Conservation (phyloP, 2,329 filamentous ascomycete species). For the Tolypocladium sp. region DNA sequence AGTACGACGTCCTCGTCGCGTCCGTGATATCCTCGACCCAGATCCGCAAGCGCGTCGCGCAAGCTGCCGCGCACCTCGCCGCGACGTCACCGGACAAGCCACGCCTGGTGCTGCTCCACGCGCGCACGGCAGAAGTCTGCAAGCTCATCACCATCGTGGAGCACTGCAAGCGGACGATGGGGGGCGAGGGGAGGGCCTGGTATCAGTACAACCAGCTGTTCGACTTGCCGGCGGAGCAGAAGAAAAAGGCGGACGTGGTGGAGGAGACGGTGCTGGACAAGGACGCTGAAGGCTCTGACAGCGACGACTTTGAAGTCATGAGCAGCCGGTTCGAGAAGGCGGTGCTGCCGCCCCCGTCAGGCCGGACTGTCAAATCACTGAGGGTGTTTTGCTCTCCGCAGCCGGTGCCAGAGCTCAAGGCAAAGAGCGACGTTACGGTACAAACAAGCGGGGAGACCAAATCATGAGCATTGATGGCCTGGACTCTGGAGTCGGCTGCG, state of each 20-base stretch:
- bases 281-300: slow-evolving; percentile 17
- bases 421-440: slow-evolving; percentile 33
- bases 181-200: slow-evolving; percentile 35
- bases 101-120: slow-evolving; percentile 38
- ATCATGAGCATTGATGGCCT: slow-evolving; percentile 1
- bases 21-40: slow-evolving; percentile 51
- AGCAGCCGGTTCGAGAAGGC: slow-evolving; percentile 47
- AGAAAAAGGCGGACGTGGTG: slow-evolving; percentile 22
- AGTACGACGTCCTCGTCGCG: slow-evolving; percentile 40
- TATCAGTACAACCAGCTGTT: slow-evolving; percentile 51
- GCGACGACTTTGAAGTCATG: slow-evolving; percentile 48
- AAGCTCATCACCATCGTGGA: slow-evolving; percentile 64
- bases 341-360: slow-evolving; percentile 33
- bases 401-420: slow-evolving; percentile 46
- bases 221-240: slow-evolving; percentile 27
- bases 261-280: slow-evolving; percentile 32
- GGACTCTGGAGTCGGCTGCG: background rate
- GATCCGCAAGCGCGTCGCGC: slow-evolving; percentile 45
- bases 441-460: slow-evolving; percentile 32
- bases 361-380: slow-evolving; percentile 43
- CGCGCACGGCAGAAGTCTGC: slow-evolving; percentile 40
- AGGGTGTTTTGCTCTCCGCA: slow-evolving; percentile 48
- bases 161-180: slow-evolving; percentile 50
- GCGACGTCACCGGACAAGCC: slow-evolving; percentile 9
- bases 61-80: slow-evolving; percentile 34